Conservation (phyloP, 306 rosid genomes). For the Astragalus membranaceus region DNA sequence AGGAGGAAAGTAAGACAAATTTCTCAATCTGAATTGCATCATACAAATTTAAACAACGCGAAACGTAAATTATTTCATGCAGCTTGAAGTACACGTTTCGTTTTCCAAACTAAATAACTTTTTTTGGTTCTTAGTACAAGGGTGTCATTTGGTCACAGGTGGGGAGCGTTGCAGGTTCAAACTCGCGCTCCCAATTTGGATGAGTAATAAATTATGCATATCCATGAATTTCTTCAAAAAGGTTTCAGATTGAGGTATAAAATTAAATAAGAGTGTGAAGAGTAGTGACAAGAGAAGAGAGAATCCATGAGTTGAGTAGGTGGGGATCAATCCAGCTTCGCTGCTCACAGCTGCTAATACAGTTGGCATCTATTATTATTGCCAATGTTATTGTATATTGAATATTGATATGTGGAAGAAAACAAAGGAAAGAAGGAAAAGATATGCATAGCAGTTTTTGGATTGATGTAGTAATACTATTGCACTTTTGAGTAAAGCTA, state of each 20-base stretch:
- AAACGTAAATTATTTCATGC: constrained; percentile 4
- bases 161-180: too few relatives aligned
- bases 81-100: not conserved
- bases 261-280: too few relatives aligned
- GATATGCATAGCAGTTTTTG: not conserved
- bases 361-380: constrained; percentile 27
- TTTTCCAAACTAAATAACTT: not conserved
- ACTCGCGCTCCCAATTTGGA: not conserved
- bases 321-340: constrained; percentile 1
- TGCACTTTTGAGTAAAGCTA: constrained; percentile 22
- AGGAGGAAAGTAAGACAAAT: constrained; percentile 11
- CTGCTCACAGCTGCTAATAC: constrained; percentile 33
- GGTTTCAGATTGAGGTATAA: not conserved
- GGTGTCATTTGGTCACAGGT: too few relatives aligned
- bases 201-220: not conserved
- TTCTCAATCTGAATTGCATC: constrained; percentile 5
- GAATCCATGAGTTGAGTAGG: constrained; percentile 19
- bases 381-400: not conserved
- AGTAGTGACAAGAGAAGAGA: constrained; percentile 25
- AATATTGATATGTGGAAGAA: not conserved
- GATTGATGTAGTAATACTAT: not conserved
- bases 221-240: not conserved
- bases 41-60: constrained; percentile 11
- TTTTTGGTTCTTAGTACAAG: too few relatives aligned
- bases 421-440: not conserved